Percentiles rank a stretch among this genome's conserved stretches.
These are phyloP conservation scores for Paspalum notatum DNA, from an alignment of 176 grass and related monocot species.

Conservation along the genomic window DNA sequence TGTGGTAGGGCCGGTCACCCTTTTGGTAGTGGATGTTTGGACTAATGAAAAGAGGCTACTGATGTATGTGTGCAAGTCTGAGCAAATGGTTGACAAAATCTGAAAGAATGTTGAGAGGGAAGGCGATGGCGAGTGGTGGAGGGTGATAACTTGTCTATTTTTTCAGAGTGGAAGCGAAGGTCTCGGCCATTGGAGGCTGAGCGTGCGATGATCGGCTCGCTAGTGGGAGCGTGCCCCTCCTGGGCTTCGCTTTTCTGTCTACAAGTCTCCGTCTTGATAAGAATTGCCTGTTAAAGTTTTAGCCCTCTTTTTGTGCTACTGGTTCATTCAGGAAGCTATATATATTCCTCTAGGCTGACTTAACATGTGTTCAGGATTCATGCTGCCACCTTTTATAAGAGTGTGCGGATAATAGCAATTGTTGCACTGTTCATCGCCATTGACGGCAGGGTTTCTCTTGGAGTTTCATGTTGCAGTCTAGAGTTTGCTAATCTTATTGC, in stretches of 20 bases:
- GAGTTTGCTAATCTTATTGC: slow-evolving; percentile 18
- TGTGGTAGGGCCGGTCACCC: slow-evolving; percentile 59
- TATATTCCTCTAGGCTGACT: slow-evolving; percentile 44
- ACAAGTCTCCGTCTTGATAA: slow-evolving; percentile 50
- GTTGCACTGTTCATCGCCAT: slow-evolving; percentile 28
- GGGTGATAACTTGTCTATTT: slow-evolving; percentile 50
- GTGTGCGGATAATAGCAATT: slow-evolving; percentile 44
- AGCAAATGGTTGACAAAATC: slow-evolving; percentile 64
- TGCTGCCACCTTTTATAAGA: not conserved
- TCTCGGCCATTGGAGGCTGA: slow-evolving; percentile 38
- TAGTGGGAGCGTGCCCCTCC: slow-evolving; percentile 63
- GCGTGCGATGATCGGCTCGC: slow-evolving; percentile 48
- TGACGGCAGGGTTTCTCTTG: slow-evolving; percentile 14
- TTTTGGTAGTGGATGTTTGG: slow-evolving; percentile 63
- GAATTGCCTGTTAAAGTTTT: slow-evolving; percentile 43
- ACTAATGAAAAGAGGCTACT: slow-evolving; percentile 68
- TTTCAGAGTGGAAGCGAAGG: slow-evolving; percentile 30
- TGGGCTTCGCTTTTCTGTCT: slow-evolving; percentile 54
- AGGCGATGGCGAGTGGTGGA: slow-evolving; percentile 49
- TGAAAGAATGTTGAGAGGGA: slow-evolving; percentile 56
- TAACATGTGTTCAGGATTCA: slow-evolving; percentile 40
- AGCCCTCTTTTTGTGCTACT: slow-evolving; percentile 25
- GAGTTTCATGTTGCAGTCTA: slow-evolving; percentile 2
- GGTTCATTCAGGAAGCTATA: slow-evolving; percentile 24
- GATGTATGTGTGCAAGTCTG: slow-evolving; percentile 55